phyloP scores from a whole-genome alignment of 148 eudicot species.

The Suaeda aralocaspica region DNA sequence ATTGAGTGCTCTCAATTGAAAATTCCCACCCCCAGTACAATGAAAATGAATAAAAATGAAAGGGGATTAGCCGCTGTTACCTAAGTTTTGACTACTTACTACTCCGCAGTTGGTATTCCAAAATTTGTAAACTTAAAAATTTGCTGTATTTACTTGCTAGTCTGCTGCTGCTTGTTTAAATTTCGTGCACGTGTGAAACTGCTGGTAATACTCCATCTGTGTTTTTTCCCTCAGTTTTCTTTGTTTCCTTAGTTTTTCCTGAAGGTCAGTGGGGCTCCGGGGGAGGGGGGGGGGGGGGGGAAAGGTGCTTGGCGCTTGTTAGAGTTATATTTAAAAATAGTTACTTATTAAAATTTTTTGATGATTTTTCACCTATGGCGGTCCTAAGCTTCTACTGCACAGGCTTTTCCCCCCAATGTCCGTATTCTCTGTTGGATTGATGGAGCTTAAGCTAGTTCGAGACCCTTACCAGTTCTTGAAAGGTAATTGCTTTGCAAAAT shows the following conservation, averaged over 20 bases:
- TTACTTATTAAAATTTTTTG: not conserved
- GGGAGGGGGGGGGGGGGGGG: too few relatives aligned
- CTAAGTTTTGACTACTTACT: not conserved
- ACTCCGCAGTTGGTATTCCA: too few relatives aligned
- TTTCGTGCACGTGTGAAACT: not conserved
- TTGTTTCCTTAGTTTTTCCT: not conserved
- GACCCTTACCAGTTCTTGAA: slow-evolving; percentile 86
- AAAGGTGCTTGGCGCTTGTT: too few relatives aligned
- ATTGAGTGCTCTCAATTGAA: too few relatives aligned
- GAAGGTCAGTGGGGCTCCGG: too few relatives aligned
- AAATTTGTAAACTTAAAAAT: too few relatives aligned
- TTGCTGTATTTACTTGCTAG: slow-evolving; percentile 2
- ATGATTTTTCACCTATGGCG: slow-evolving; percentile 31
- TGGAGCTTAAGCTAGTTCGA: slow-evolving; percentile 85
- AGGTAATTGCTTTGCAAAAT: slow-evolving; percentile 39
- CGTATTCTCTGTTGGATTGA: slow-evolving; percentile 85
- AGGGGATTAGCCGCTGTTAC: not conserved
- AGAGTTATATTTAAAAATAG: too few relatives aligned
- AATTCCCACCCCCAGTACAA: too few relatives aligned
- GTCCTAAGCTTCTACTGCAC: slow-evolving; percentile 85
- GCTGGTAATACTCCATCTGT: not conserved
- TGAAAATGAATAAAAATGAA: too few relatives aligned
- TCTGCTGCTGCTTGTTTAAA: not conserved
- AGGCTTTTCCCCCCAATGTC: slow-evolving; percentile 76
- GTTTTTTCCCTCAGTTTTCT: not conserved